These are phyloP conservation scores for Cinnamomum chago DNA, from an alignment of 164 flowering plant species.

Conservation along the genomic window DNA sequence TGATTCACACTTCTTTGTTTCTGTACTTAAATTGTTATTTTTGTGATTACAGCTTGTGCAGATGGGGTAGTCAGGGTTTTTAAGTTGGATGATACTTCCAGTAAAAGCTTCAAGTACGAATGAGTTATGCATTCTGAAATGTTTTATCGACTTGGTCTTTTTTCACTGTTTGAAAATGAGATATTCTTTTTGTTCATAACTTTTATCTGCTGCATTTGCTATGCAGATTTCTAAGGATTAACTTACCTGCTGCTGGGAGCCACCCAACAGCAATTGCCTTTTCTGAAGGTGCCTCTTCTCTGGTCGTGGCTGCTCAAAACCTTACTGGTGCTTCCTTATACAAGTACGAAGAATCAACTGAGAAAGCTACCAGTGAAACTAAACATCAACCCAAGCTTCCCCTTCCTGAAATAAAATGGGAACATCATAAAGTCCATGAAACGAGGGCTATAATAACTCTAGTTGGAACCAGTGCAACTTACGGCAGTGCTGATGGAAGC, in stretches of 20 bases:
- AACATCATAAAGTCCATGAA: slow-evolving; percentile 82
- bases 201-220: neutral
- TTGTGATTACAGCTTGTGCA: slow-evolving; percentile 61
- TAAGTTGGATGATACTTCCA: slow-evolving; percentile 82
- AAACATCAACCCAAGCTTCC: slow-evolving; percentile 76
- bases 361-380: slow-evolving; percentile 36
- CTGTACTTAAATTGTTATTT: neutral
- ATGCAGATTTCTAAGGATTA: slow-evolving; percentile 77
- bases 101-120: slow-evolving; percentile 91
- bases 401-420: slow-evolving; percentile 92
- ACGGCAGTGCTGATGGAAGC: slow-evolving; percentile 94
- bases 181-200: neutral
- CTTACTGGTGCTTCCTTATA: slow-evolving; percentile 71
- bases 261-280: slow-evolving; percentile 81
- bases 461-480: slow-evolving; percentile 63
- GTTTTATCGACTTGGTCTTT: neutral
- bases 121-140: neutral
- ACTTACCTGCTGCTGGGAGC: slow-evolving; percentile 71
- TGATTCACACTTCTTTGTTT: neutral
- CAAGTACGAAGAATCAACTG: slow-evolving; percentile 78
- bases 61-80: slow-evolving; percentile 89
- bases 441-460: slow-evolving; percentile 59
- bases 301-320: slow-evolving; percentile 77
- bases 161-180: neutral
- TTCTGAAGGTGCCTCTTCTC: slow-evolving; percentile 65